A percentile compares a stretch with the other conserved stretches of the same genome.
phyloP scores from a whole-genome alignment of 192 early-diverging fungal genomes.

The Radiomyces spectabilis region DNA sequence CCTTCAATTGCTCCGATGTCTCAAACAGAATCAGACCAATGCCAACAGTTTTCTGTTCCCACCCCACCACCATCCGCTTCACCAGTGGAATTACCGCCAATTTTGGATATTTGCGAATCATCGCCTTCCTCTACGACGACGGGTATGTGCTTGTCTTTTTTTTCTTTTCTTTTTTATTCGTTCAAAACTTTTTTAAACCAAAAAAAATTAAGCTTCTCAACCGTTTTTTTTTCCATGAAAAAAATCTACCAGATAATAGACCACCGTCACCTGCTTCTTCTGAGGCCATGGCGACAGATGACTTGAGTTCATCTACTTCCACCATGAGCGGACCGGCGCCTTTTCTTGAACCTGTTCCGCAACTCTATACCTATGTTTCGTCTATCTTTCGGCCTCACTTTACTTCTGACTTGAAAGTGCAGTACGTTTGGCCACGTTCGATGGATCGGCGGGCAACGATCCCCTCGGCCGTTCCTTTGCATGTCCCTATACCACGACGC shows the following conservation, averaged over 20 bases:
- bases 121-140: neutral
- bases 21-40: neutral
- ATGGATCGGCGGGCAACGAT: neutral
- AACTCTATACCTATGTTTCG: neutral
- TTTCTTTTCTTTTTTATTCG: neutral
- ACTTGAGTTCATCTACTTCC: neutral
- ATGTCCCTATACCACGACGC: neutral
- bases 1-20: neutral
- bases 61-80: slow-evolving; percentile 6
- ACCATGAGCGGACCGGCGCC: neutral
- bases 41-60: neutral
- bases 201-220: neutral
- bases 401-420: neutral
- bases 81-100: slow-evolving; percentile 7
- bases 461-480: neutral
- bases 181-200: neutral
- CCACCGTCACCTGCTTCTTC: slow-evolving; percentile 9
- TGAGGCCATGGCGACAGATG: neutral
- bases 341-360: slow-evolving; percentile 6
- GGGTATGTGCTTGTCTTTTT: neutral
- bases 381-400: neutral
- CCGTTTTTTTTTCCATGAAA: too few relatives aligned
- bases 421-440: neutral
- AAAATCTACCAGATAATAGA: neutral
- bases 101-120: neutral